phyloP scores from a whole-genome alignment of 805 yeast species.

The Metschnikowia anglica region DNA sequence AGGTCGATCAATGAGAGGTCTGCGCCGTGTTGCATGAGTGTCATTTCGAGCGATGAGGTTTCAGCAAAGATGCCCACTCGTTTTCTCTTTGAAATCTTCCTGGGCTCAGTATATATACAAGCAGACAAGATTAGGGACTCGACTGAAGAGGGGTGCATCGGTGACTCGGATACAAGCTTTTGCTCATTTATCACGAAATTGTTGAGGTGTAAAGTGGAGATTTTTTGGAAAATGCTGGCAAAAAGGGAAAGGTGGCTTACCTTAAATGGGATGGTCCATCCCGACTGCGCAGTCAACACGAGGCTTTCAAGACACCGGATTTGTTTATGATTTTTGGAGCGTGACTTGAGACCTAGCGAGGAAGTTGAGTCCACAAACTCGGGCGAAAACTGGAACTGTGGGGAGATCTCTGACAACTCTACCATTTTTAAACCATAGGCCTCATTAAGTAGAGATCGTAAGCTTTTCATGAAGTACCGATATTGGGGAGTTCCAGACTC shows the following conservation, averaged over 20 bases:
- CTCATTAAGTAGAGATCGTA: conserved; percentile 39
- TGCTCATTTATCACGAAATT: conserved; percentile 50
- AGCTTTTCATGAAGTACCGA: conserved; percentile 25
- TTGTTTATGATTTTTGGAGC: conserved; percentile 20
- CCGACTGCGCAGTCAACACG: conserved; percentile 43
- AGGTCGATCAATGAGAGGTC: conserved; percentile 54
- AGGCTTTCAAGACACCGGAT: conserved; percentile 32
- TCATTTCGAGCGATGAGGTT: conserved; percentile 38
- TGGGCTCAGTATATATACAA: conserved; percentile 18
- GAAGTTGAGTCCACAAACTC: conserved; percentile 14
- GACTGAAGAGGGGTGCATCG: conserved; percentile 6
- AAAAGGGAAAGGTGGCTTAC: conserved; percentile 45
- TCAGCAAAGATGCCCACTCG: conserved; percentile 39
- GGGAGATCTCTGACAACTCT: conserved; percentile 46
- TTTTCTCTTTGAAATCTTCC: conserved; percentile 14
- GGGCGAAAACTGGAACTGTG: conserved; percentile 44
- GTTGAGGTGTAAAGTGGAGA: conserved; percentile 43
- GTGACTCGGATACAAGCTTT: conserved; percentile 19
- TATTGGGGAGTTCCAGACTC: conserved; percentile 22
- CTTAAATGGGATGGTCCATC: conserved; percentile 54
- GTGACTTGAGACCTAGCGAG: conserved; percentile 12
- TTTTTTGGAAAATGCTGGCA: conserved; percentile 37
- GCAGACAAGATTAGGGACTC: conserved; percentile 16
- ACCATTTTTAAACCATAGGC: conserved; percentile 47
- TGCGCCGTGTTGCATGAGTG: conserved; percentile 39